phyloP scores from a whole-genome alignment of 257 asterid genomes.

The Cynanchum wilfordii region DNA sequence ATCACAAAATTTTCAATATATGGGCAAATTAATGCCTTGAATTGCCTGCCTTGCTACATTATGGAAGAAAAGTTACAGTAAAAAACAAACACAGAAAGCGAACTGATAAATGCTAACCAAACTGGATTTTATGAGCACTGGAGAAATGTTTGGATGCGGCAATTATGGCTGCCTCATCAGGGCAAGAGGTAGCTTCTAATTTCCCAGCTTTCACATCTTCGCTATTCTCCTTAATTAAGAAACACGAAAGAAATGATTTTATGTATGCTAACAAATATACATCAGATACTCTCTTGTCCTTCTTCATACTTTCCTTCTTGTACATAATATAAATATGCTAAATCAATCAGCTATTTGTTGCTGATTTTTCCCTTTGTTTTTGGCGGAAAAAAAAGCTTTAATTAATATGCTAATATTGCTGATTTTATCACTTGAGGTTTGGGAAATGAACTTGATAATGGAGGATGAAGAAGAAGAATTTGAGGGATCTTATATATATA shows the following conservation, averaged over 20 bases:
- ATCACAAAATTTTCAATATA: too few relatives aligned
- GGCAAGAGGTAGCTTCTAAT: constrained; percentile 9
- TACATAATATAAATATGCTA: too few relatives aligned
- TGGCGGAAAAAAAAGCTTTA: too few relatives aligned
- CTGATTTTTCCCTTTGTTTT: too few relatives aligned
- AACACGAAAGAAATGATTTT: constrained; percentile 17
- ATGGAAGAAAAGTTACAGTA: too few relatives aligned
- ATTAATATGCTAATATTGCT: too few relatives aligned
- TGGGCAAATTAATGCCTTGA: too few relatives aligned
- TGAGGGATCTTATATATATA: not conserved
- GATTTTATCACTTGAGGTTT: not conserved
- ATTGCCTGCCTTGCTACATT: too few relatives aligned
- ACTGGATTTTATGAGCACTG: constrained; percentile 4
- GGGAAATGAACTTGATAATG: too few relatives aligned
- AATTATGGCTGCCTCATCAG: constrained; percentile 36
- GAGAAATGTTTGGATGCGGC: constrained; percentile 42
- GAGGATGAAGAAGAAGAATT: not conserved
- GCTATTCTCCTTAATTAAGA: constrained; percentile 2
- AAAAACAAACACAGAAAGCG: too few relatives aligned
- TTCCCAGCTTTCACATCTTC: constrained; percentile 16
- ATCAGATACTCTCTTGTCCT: not conserved
- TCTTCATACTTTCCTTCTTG: not conserved
- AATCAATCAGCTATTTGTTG: too few relatives aligned
- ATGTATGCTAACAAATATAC: not conserved
- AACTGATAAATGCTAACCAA: not conserved